Base-by-base conservation (phyloP, 257 asterid genomes). In the Forsythia viridissima region DNA sequence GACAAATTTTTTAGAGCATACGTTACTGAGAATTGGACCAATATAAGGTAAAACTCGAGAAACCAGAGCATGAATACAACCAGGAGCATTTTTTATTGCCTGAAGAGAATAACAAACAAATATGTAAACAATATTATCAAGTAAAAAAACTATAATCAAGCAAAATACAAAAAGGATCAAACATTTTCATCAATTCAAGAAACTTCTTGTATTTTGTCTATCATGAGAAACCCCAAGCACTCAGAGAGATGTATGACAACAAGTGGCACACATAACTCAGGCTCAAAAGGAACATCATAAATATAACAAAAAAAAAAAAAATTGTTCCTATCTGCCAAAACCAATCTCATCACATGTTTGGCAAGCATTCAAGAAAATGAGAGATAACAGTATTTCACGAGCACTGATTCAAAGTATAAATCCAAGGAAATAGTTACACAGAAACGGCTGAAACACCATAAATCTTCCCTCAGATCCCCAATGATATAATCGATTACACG, bases 71-170 rank as follows among this genome's bases (percentile, higher is more conserved):
- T 92, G 99, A 75, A 91, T 83, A 80, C 99, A 95, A 71, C 98
- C 97, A 12, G 99, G 97, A 85, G 97, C 94, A 83, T 86, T 80
- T 88, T 93, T 95, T 70, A 95, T 92, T 67, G 96, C 97, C 99
- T 95, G 94, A 55, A 80, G 63, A 69, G 75, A 80, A 46, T 63
- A 82, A 72, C 81, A 82, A 57, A 39, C 43, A 82, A 41, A 59
- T 72, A 51, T 55, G 67, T 73, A 51, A 82, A 44, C 73, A 78
- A 55, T 59, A 55, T 72, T 67, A 72, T 61, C 42, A 40, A 55
- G 16, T 48, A 42, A 0, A 65, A 65, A 59, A 80, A 52, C 70
- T 66, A 43, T 70, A 63, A 75, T 52, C 43, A 44, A 65, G 18
- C 39, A 48, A 44, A 65, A 18, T 67, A 80, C 43, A 76, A 51